Conservation (phyloP, 2,329 filamentous ascomycete genomes). For the Akanthomyces uredinophilus region DNA sequence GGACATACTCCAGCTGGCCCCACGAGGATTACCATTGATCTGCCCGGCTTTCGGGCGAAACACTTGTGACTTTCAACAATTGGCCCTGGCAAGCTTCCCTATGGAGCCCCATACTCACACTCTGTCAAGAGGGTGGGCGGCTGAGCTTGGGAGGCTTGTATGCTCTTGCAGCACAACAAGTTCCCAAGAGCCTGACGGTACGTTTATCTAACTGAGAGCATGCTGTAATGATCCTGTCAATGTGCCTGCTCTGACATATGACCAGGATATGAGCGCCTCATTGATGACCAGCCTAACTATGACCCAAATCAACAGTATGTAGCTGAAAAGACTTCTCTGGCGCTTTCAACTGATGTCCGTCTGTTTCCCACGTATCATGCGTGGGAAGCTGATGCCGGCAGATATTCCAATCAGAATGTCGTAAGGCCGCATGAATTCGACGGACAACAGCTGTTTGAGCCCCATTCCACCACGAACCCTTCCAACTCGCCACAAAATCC, state of each 20-base stretch:
- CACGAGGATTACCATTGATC: background rate
- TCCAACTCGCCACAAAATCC: background rate
- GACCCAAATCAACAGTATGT: slow-evolving; percentile 6
- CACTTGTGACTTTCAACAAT: background rate
- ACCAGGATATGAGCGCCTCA: slow-evolving; percentile 5
- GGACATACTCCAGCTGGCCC: background rate
- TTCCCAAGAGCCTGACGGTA: background rate
- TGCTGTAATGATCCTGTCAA: background rate
- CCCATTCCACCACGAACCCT: background rate
- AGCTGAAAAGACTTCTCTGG: slow-evolving; percentile 8
- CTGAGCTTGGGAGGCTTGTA: background rate
- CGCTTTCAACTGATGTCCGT: background rate
- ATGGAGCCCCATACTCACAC: background rate
- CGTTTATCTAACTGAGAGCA: background rate
- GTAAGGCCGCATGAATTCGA: background rate
- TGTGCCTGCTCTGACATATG: background rate
- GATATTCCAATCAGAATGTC: slow-evolving; percentile 6
- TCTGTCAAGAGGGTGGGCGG: background rate
- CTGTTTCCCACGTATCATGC: background rate
- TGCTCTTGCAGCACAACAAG: background rate
- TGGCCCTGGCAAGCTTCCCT: background rate
- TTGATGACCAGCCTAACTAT: background rate
- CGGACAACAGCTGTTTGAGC: background rate
- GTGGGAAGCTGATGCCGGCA: slow-evolving; percentile 1
- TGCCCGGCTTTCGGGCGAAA: background rate